Conservation (phyloP, 768 basidiomycete species). For the Erythrobasidium yunnanense region DNA sequence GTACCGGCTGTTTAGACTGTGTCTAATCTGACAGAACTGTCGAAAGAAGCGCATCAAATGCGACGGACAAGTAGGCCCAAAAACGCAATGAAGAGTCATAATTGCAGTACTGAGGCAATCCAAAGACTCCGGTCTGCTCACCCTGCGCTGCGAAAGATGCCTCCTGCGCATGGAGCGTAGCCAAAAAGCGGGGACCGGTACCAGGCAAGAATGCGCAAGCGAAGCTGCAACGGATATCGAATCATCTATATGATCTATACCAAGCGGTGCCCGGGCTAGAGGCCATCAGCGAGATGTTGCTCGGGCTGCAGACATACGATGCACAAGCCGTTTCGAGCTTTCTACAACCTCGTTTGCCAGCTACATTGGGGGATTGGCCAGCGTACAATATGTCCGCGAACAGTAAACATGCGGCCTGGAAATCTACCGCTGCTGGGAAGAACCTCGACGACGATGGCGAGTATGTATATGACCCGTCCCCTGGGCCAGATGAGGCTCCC, state of each 20-base stretch:
- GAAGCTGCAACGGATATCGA: background rate
- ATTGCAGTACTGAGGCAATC: too few relatives aligned
- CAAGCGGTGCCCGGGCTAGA: conserved; percentile 1
- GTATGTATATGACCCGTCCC: background rate
- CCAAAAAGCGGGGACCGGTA: conserved; percentile 23
- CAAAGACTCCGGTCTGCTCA: conserved; percentile 1
- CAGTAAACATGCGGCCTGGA: background rate
- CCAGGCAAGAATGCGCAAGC: conserved; percentile 17
- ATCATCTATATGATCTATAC: conserved; percentile 11
- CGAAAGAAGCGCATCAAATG: conserved; percentile 27
- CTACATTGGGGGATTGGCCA: background rate
- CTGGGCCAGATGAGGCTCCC: background rate
- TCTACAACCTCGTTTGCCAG: background rate
- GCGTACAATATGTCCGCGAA: background rate
- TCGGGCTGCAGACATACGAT: background rate
- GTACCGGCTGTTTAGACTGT: too few relatives aligned
- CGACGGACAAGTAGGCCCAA: conserved; percentile 9
- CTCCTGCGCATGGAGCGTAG: conserved; percentile 10
- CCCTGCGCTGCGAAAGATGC: background rate
- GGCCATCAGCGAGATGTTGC: background rate
- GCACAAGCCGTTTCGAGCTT: background rate
- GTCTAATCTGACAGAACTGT: background rate
- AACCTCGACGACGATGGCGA: background rate
- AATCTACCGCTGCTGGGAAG: background rate
- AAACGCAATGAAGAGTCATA: background rate